These are phyloP conservation scores for Hagleromyces aurorensis DNA, from an alignment of 805 yeast species.

Conservation along the genomic window DNA sequence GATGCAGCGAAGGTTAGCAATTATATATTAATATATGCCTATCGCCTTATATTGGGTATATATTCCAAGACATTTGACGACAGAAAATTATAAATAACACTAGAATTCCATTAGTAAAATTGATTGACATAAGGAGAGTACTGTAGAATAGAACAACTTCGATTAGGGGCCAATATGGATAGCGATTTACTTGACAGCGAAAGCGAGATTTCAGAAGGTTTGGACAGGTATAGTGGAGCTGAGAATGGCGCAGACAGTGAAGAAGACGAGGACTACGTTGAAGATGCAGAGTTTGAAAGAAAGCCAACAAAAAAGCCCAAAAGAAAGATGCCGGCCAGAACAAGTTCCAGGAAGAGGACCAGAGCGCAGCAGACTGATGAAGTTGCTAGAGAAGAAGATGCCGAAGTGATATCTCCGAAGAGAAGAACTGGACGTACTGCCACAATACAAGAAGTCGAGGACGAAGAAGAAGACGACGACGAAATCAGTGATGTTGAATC, in stretches of 20 bases:
- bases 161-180: constrained; percentile 9
- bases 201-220: constrained; percentile 13
- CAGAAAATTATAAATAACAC: no score
- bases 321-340: no score
- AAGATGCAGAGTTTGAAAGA: constrained; percentile 5
- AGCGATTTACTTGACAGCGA: constrained; percentile 15
- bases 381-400: constrained; percentile 2
- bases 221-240: constrained; percentile 9
- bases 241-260: constrained; percentile 10
- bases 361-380: constrained; percentile 1
- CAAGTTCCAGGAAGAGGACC: constrained; percentile 2
- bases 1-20: no score
- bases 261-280: constrained; percentile 16
- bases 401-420: constrained; percentile 1
- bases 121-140: no score
- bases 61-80: no score
- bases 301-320: constrained; percentile 3
- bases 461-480: constrained; percentile 7
- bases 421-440: constrained; percentile 4
- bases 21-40: no score
- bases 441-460: constrained; percentile 4
- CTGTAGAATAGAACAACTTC: no score
- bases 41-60: no score
- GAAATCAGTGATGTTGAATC: constrained; percentile 10
- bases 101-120: no score